Evolutionary conservation across 805 yeast species (phyloP).

Genomic region (Metschnikowia gelsemii): DNA sequence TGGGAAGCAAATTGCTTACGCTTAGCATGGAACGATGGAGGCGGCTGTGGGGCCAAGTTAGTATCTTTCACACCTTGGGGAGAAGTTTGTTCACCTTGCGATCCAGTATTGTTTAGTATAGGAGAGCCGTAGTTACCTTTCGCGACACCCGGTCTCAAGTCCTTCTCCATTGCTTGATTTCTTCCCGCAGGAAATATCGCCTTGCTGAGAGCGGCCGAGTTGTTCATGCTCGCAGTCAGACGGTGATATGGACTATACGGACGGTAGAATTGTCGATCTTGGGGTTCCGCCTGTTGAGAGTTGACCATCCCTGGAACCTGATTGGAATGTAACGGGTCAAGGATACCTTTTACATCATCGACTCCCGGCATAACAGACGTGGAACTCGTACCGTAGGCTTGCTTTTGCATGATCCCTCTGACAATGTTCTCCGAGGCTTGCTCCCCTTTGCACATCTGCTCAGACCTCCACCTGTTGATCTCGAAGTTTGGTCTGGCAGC

Average conservation of each 20-base stretch:
- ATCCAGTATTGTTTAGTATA: neutral
- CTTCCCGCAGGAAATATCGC: constrained; percentile 1
- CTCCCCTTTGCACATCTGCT: constrained; percentile 9
- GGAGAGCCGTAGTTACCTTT: neutral
- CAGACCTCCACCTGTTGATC: constrained; percentile 14
- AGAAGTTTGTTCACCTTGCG: neutral
- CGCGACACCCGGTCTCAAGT: neutral
- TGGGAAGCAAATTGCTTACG: neutral
- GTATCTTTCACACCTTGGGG: neutral
- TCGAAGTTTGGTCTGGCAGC: constrained; percentile 9
- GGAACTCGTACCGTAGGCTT: neutral
- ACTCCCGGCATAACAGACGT: neutral
- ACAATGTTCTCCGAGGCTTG: constrained; percentile 8
- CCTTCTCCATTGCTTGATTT: neutral
- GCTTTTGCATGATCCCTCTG: constrained; percentile 8
- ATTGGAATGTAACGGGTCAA: neutral
- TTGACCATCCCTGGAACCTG: neutral
- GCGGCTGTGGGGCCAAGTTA: neutral
- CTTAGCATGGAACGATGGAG: neutral
- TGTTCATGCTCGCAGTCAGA: constrained; percentile 11
- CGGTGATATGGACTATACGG: constrained; percentile 12
- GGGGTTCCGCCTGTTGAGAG: neutral
- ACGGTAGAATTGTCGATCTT: constrained; percentile 3
- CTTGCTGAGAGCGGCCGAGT: constrained; percentile 5
- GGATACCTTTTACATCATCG: neutral